Evolutionary conservation across 2,329 filamentous ascomycete species (phyloP).

Genomic region (Shiraia bambusicola): DNA sequence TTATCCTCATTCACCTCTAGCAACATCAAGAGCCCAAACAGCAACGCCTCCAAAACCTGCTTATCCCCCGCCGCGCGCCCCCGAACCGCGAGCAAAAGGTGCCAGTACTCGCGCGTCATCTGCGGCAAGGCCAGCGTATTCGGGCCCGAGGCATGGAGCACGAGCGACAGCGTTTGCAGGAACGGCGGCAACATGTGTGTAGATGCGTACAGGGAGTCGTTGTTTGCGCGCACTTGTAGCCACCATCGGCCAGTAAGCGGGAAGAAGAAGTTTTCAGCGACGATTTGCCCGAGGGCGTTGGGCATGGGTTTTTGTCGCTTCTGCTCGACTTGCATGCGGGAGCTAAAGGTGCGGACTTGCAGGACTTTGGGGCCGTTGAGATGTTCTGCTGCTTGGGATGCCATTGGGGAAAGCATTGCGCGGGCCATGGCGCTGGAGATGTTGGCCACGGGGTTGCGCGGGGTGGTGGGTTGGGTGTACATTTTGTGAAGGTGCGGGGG

Average conservation of each 20-base stretch:
- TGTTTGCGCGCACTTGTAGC: slow-evolving; percentile 56
- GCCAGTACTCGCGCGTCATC: slow-evolving; percentile 82
- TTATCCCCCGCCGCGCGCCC: slow-evolving; percentile 57
- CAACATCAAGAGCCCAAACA: slow-evolving; percentile 77
- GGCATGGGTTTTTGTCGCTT: slow-evolving; percentile 62
- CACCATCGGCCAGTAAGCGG: slow-evolving; percentile 82
- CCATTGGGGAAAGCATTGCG: slow-evolving; percentile 76
- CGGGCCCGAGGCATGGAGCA: slow-evolving; percentile 81
- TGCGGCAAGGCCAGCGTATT: slow-evolving; percentile 73
- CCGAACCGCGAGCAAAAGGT: slow-evolving; percentile 73
- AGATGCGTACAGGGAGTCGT: slow-evolving; percentile 66
- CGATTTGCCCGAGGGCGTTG: slow-evolving; percentile 76
- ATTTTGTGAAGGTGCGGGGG: slow-evolving; percentile 71
- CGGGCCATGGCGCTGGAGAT: slow-evolving; percentile 69
- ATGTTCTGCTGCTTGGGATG: slow-evolving; percentile 76
- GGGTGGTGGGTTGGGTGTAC: slow-evolving; percentile 57
- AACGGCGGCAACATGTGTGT: slow-evolving; percentile 76
- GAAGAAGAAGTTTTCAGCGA: slow-evolving; percentile 79
- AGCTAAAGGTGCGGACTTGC: slow-evolving; percentile 87
- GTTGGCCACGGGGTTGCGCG: slow-evolving; percentile 62
- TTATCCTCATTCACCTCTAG: slow-evolving; percentile 80
- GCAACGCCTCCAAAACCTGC: slow-evolving; percentile 68
- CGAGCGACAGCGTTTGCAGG: slow-evolving; percentile 79
- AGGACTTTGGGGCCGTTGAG: slow-evolving; percentile 78
- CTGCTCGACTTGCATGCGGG: slow-evolving; percentile 67